Evolutionary conservation across 2,329 filamentous ascomycete species (phyloP).

Genomic region (Tolypocladium cylindrosporum): DNA sequence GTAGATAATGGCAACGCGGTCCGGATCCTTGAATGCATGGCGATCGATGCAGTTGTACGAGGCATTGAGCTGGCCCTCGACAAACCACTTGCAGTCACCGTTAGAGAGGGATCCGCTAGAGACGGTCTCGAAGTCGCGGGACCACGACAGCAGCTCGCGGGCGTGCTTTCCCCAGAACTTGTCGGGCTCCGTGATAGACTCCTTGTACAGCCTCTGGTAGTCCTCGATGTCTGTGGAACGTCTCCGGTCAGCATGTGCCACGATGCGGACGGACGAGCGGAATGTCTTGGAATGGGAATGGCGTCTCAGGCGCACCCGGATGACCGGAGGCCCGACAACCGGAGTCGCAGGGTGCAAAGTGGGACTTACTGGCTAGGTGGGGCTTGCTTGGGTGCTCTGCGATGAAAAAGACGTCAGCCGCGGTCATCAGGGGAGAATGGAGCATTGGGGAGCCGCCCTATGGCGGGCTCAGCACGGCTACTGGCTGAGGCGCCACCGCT

Average conservation of each 20-base stretch:
- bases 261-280: conserved; percentile 1
- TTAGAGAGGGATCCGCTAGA: conserved; percentile 63
- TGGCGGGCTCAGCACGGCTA: conserved; percentile 4
- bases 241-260: conserved; percentile 4
- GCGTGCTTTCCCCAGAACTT: conserved; percentile 85
- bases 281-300: conserved; percentile 1
- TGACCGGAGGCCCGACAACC: conserved; percentile 1
- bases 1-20: conserved; percentile 95
- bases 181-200: conserved; percentile 84
- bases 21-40: conserved; percentile 87
- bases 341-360: background rate
- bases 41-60: conserved; percentile 97
- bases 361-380: conserved; percentile 50
- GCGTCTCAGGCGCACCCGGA: conserved; percentile 1
- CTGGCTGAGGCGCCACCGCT: background rate
- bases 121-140: conserved; percentile 85
- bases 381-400: conserved; percentile 61
- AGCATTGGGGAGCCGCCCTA: background rate
- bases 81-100: conserved; percentile 89
- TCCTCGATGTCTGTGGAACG: conserved; percentile 45
- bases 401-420: conserved; percentile 20
- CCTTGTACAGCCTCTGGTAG: conserved; percentile 58
- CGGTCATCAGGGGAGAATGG: background rate
- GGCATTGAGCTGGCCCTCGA: conserved; percentile 88
- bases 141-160: conserved; percentile 83